These are phyloP conservation scores for Alternaria brassicicola DNA, from an alignment of 2,329 filamentous ascomycete species.

Conservation along the genomic window DNA sequence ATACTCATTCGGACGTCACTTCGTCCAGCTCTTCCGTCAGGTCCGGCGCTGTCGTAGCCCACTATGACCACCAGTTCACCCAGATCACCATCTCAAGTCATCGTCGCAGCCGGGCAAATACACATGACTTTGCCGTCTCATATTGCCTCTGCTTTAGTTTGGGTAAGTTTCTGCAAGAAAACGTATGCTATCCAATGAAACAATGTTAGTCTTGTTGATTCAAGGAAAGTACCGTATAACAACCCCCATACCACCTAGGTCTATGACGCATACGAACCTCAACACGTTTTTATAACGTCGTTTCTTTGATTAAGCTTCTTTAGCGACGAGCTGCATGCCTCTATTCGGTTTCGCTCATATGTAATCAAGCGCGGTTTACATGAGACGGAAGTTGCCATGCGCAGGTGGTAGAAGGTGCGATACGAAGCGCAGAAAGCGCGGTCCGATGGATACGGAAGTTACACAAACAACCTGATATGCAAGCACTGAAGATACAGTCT, in stretches of 20 bases:
- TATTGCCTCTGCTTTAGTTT: not conserved
- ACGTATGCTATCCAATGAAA: not conserved
- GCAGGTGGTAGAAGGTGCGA: not conserved
- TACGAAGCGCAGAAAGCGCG: not conserved
- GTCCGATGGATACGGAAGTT: not conserved
- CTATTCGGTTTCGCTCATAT: too few species aligned
- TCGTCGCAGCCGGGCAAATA: not conserved
- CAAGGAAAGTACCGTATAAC: not conserved
- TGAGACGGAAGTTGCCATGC: not conserved
- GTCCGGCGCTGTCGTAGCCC: not conserved
- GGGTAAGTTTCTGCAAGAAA: not conserved
- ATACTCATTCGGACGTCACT: not conserved
- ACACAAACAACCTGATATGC: not conserved
- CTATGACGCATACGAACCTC: not conserved
- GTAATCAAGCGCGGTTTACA: not conserved
- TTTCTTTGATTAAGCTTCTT: not conserved
- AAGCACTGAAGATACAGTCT: not conserved
- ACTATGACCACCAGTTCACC: not conserved
- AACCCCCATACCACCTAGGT: not conserved
- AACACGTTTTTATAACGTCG: not conserved
- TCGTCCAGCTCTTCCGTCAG: not conserved
- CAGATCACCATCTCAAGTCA: not conserved
- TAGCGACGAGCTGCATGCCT: fast-evolving
- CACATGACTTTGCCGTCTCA: not conserved
- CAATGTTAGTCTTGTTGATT: not conserved